Evolutionary conservation across 352 stramenopile genomes (phyloP).

Genomic region (Globisporangium radiosum): DNA sequence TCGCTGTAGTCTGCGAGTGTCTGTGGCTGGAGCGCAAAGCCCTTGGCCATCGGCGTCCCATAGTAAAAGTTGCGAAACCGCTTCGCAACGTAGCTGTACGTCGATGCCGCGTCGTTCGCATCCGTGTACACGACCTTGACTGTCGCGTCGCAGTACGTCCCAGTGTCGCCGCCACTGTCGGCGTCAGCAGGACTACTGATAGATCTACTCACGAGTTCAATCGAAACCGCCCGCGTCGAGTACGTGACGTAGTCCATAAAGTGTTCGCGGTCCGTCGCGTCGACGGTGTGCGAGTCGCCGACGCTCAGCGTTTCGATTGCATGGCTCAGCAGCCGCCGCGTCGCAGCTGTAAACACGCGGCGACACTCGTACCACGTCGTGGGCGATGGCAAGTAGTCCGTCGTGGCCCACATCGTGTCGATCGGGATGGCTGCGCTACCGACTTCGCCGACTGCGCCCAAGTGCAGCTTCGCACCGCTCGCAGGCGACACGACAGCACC

Average conservation of each 20-base stretch:
- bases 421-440: constrained; percentile 42
- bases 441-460: constrained; percentile 42
- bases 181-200: no score
- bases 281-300: constrained; percentile 28
- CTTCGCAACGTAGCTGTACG: constrained; percentile 38
- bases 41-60: constrained; percentile 14
- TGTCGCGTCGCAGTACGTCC: constrained; percentile 19
- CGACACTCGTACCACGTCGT: constrained; percentile 32
- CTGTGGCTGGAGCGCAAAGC: constrained; percentile 15
- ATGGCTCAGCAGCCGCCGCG: no score
- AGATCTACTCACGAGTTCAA: constrained; percentile 39
- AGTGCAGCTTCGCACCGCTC: constrained; percentile 36
- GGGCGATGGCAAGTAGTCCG: constrained; percentile 17
- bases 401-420: constrained; percentile 49
- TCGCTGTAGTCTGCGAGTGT: constrained; percentile 14
- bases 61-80: constrained; percentile 41
- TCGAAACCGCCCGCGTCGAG: constrained; percentile 22
- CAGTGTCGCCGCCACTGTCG: constrained; percentile 9
- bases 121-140: constrained; percentile 14
- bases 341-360: constrained; percentile 17
- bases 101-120: constrained; percentile 3
- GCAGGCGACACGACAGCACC: constrained; percentile 45
- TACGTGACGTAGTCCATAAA: constrained; percentile 17
- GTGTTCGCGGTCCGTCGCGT: constrained; percentile 27
- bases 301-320: constrained; percentile 30